Evolutionary conservation across 257 asterid species (phyloP).

Genomic region (Leptodermis oblonga): DNA sequence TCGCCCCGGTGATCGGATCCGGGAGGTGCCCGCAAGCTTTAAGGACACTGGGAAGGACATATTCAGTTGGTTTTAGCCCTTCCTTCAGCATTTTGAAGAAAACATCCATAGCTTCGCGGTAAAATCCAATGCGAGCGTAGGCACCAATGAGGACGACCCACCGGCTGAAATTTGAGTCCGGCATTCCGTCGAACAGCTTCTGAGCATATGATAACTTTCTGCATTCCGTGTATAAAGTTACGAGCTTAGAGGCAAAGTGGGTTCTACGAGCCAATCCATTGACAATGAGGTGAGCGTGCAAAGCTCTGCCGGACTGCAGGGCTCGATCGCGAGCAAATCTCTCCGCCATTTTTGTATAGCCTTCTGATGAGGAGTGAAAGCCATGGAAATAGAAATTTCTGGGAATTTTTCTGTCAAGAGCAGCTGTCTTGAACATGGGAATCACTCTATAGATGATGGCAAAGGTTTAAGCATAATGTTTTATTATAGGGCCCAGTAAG

Average conservation of each 20-base stretch:
- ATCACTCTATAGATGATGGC: not conserved
- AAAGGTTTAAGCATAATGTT: too few relatives aligned
- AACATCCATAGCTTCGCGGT: conserved; percentile 40
- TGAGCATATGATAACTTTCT: conserved; percentile 35
- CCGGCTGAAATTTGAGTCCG: conserved; percentile 36
- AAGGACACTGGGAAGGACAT: conserved; percentile 62
- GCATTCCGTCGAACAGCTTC: conserved; percentile 63
- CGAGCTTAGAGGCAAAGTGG: conserved; percentile 45
- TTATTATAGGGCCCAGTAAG: too few relatives aligned
- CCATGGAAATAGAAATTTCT: conserved; percentile 6
- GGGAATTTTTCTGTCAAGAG: conserved; percentile 5
- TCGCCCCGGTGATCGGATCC: conserved; percentile 47
- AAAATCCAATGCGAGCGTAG: conserved; percentile 47
- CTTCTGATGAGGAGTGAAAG: conserved; percentile 22
- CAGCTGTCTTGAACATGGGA: not conserved
- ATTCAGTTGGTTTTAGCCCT: conserved; percentile 34
- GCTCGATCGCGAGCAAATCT: conserved; percentile 27
- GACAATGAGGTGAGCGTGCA: conserved; percentile 56
- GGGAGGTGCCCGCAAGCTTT: conserved; percentile 65
- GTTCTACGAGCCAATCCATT: conserved; percentile 34
- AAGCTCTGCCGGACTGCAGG: conserved; percentile 39
- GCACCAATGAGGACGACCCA: conserved; percentile 63
- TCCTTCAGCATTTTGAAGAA: conserved; percentile 41
- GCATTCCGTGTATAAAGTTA: conserved; percentile 42
- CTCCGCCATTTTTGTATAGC: conserved; percentile 39